phyloP scores from a whole-genome alignment of 306 rosid genomes.

The Cucumis sativus region DNA sequence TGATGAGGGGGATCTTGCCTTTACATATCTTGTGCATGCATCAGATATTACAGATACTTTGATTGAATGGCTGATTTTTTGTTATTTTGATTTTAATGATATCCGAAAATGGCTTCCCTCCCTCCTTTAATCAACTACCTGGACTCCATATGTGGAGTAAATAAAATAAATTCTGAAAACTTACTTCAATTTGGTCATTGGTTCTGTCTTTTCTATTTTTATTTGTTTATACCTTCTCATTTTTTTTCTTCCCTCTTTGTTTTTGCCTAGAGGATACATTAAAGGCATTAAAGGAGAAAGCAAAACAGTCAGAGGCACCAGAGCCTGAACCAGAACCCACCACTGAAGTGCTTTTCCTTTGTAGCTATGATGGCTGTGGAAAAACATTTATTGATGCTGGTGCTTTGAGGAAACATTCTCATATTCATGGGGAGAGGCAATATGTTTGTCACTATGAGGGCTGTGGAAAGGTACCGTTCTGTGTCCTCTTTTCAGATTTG shows the following conservation, averaged over 20 bases:
- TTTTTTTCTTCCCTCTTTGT: neutral
- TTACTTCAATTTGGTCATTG: neutral
- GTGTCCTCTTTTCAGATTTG: neutral
- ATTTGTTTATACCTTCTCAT: conserved; percentile 13
- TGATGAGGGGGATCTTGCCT: neutral
- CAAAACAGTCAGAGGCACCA: conserved; percentile 46
- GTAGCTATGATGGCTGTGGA: conserved; percentile 94
- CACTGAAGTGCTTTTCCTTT: conserved; percentile 92
- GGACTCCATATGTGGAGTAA: neutral
- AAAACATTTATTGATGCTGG: conserved; percentile 96
- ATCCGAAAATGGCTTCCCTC: neutral
- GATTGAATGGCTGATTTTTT: neutral
- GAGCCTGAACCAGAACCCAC: conserved; percentile 98
- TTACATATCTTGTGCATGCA: neutral
- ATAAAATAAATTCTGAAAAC: neutral
- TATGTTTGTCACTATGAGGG: conserved; percentile 79
- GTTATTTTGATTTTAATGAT: neutral
- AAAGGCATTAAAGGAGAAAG: conserved; percentile 58
- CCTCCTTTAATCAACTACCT: neutral
- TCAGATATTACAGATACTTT: neutral
- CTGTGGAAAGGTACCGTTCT: conserved; percentile 73
- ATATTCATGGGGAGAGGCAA: conserved; percentile 94
- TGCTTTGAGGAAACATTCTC: conserved; percentile 96
- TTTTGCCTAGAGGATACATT: conserved; percentile 53
- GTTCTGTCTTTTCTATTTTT: neutral